These are phyloP conservation scores for Primulina eburnea DNA, from an alignment of 257 asterid genomes.

Conservation along the genomic window DNA sequence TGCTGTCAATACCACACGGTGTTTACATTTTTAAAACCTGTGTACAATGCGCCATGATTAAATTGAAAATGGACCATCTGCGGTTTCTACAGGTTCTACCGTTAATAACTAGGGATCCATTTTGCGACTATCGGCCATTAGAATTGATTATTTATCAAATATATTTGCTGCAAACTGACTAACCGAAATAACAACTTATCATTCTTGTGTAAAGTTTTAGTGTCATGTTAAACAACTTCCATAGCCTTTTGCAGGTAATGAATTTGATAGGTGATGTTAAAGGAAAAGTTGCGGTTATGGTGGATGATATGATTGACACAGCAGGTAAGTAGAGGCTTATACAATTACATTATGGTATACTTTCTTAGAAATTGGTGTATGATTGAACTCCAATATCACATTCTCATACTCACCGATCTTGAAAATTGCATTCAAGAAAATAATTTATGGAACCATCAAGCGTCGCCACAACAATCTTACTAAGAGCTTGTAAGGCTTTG, in stretches of 20 bases:
- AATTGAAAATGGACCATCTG: background rate
- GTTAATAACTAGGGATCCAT: background rate
- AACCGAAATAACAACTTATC: background rate
- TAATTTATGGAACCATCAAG: slow-evolving; percentile 2
- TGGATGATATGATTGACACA: slow-evolving; percentile 96
- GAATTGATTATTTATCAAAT: too few relatives aligned
- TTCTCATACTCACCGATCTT: background rate
- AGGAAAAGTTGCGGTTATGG: slow-evolving; percentile 95
- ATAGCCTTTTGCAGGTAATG: slow-evolving; percentile 59
- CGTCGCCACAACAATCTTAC: slow-evolving; percentile 12
- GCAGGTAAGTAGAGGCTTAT: slow-evolving; percentile 56
- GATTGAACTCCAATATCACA: background rate
- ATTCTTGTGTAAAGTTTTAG: too few relatives aligned
- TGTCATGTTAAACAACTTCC: background rate
- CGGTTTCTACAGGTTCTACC: background rate
- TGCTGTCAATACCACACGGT: background rate
- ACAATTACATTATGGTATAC: background rate
- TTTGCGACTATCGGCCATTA: background rate
- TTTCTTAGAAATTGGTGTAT: background rate
- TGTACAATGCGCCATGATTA: background rate
- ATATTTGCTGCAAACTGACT: background rate
- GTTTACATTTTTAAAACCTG: background rate
- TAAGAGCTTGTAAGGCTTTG: background rate
- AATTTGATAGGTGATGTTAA: slow-evolving; percentile 90
- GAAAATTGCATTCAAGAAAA: slow-evolving; percentile 15